Evolutionary conservation across 2,329 filamentous ascomycete genomes (phyloP), one percentile per base, ranked within the genome.

Genomic region (Rhynchosporium agropyri): DNA sequence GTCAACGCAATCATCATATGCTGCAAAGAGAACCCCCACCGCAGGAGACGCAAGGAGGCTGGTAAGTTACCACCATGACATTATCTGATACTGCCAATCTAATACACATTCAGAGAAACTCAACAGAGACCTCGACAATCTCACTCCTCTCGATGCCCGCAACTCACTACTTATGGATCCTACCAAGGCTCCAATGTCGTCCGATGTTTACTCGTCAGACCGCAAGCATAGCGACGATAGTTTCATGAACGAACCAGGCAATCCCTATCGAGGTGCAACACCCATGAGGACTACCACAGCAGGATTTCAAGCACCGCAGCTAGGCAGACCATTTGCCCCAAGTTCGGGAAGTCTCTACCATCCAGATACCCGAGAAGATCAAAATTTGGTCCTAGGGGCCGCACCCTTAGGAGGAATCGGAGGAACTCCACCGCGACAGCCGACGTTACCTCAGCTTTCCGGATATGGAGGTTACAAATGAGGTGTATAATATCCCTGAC

Each of bases 1-100:
- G 90, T 93, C 79, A 98, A 98, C 74, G 91, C 91, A 53, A 86
- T 97, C 73, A 90, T 91, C 70, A 84, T 87, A 58, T 92, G 88
- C 78, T 87, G 87, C 83, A 90, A 89, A 75, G 85, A 92, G 79
- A 98, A 98, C 79, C 93, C 94, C 3, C 94, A 98, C 77, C 87
- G 90, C 68, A 89, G 89, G 82, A 88, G 88, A 73, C 88, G 91
- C 78, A 96, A 96, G 84, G 91, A 94, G 78, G 86, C 91, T 76
- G 91, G 91, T 91, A 90, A 85, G 88, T 80, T 59, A 50, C 4
- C 26, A n/a, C n/a, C 15, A 10, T 40, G 28, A 15, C 29, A 29
- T 3, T 29, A 7, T 49, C 77, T 55, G 28, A 48, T 29, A 26
- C 42, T 33, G 40, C n/a, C 40, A 42, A 42, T 29, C 36, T 54